A percentile compares a stretch with the other conserved stretches of the same genome.
Evolutionary conservation across 83 land plant genomes (phyloP).

Genomic region (Picea abies): DNA sequence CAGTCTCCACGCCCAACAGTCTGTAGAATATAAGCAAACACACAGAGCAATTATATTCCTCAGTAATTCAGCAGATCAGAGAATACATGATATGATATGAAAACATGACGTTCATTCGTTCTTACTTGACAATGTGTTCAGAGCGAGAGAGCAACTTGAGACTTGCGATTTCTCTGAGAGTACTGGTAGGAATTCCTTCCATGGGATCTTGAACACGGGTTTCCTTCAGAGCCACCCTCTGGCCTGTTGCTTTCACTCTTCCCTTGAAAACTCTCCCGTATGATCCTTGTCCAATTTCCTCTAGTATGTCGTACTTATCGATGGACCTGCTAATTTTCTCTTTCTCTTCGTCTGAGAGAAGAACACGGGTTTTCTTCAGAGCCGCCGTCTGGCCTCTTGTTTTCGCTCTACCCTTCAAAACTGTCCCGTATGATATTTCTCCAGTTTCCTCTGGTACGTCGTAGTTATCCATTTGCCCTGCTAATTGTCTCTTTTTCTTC

Average conservation of each 20-base stretch:
- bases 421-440: too few relatives aligned
- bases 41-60: too few relatives aligned
- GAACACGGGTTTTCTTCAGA: too few relatives aligned
- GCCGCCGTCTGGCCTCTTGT: too few relatives aligned
- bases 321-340: constrained; percentile 15
- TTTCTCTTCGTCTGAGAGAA: too few relatives aligned
- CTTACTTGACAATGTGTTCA: constrained; percentile 39
- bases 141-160: constrained; percentile 78
- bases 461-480: too few relatives aligned
- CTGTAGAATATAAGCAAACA: constrained; percentile 28
- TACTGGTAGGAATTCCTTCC: constrained; percentile 87
- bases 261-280: constrained; percentile 90
- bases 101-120: too few relatives aligned
- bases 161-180: constrained; percentile 90
- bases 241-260: constrained; percentile 62
- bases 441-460: too few relatives aligned
- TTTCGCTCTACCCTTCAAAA: too few relatives aligned
- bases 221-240: constrained; percentile 86
- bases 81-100: too few relatives aligned
- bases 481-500: too few relatives aligned
- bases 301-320: constrained; percentile 62
- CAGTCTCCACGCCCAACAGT: constrained; percentile 82
- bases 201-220: constrained; percentile 75
- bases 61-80: background rate
- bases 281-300: constrained; percentile 82